Conservation (phyloP, 495 filamentous ascomycete species). For the Penicillium arizonense region DNA sequence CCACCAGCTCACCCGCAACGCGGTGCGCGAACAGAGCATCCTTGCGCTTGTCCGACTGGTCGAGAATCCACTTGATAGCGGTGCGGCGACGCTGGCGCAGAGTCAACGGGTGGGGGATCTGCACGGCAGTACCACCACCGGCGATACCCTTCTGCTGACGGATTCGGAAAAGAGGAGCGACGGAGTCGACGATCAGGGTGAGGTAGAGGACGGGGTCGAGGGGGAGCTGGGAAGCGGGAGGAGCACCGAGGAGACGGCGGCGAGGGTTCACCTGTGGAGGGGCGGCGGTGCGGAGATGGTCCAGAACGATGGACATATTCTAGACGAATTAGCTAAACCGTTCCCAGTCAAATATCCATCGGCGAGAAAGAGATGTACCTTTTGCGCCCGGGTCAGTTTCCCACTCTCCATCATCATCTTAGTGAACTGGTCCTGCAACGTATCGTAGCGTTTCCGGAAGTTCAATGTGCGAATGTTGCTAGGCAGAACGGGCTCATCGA, state of each 20-base stretch:
- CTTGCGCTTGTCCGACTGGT: constrained; percentile 68
- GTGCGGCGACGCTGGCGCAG: constrained; percentile 70
- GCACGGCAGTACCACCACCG: constrained; percentile 81
- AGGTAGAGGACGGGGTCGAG: constrained; percentile 77
- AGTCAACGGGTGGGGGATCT: constrained; percentile 74
- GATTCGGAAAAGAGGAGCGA: constrained; percentile 85
- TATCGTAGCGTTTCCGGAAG: constrained; percentile 75
- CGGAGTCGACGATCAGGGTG: constrained; percentile 87
- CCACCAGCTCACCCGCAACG: constrained; percentile 83
- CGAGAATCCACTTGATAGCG: constrained; percentile 86
- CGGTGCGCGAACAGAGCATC: constrained; percentile 68
- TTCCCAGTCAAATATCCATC: neutral
- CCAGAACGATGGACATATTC: constrained; percentile 84
- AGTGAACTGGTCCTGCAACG: constrained; percentile 79
- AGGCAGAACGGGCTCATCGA: constrained; percentile 65
- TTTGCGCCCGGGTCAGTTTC: constrained; percentile 77
- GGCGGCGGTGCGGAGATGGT: constrained; percentile 79
- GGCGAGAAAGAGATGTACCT: constrained; percentile 47
- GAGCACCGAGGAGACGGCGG: constrained; percentile 69
- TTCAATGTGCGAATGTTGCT: constrained; percentile 50
- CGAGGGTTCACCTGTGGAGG: constrained; percentile 67
- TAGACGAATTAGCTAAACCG: constrained; percentile 31
- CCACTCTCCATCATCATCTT: constrained; percentile 89
- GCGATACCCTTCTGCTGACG: constrained; percentile 70
- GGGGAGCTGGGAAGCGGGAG: constrained; percentile 70